Conservation (phyloP, 2,329 filamentous ascomycete genomes). For the Trichoderma endophyticum region DNA sequence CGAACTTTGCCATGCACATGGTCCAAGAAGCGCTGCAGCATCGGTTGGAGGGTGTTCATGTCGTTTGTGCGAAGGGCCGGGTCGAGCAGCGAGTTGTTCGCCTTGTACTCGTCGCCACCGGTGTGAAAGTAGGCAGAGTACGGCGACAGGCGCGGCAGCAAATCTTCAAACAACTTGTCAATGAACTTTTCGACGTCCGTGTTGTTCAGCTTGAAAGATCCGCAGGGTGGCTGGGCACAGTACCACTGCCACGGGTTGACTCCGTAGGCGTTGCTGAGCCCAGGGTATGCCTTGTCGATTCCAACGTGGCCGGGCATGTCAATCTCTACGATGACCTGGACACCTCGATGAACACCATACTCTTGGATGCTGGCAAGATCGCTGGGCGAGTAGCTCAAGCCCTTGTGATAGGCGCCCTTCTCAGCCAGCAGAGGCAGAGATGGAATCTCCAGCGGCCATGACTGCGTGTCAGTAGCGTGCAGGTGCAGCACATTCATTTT, state of each 20-base stretch:
- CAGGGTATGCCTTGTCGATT: conserved; percentile 50
- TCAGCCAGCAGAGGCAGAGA: conserved; percentile 64
- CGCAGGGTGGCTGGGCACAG: conserved; percentile 64
- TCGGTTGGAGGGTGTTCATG: conserved; percentile 61
- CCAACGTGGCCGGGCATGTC: conserved; percentile 61
- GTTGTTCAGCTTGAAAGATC: conserved; percentile 74
- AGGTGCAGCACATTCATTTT: conserved; percentile 82
- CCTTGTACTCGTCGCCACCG: conserved; percentile 83
- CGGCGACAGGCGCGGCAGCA: conserved; percentile 67
- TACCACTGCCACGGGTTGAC: conserved; percentile 56
- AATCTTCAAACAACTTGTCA: conserved; percentile 67
- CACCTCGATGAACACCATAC: conserved; percentile 62
- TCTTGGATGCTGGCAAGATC: conserved; percentile 66
- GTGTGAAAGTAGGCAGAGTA: conserved; percentile 79
- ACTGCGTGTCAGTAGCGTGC: conserved; percentile 79
- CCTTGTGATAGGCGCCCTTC: conserved; percentile 69
- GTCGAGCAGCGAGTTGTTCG: conserved; percentile 63
- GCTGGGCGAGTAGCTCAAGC: conserved; percentile 62
- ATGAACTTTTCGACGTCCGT: conserved; percentile 68
- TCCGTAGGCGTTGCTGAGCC: conserved; percentile 55
- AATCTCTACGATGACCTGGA: conserved; percentile 57
- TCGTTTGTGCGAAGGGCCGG: conserved; percentile 67
- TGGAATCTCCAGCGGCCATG: conserved; percentile 80
- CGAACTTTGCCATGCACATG: conserved; percentile 64
- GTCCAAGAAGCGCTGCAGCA: conserved; percentile 75